Evolutionary conservation across 805 yeast genomes (phyloP), one percentile per base, ranked within the genome.

Genomic region (Yarrowia sp.): DNA sequence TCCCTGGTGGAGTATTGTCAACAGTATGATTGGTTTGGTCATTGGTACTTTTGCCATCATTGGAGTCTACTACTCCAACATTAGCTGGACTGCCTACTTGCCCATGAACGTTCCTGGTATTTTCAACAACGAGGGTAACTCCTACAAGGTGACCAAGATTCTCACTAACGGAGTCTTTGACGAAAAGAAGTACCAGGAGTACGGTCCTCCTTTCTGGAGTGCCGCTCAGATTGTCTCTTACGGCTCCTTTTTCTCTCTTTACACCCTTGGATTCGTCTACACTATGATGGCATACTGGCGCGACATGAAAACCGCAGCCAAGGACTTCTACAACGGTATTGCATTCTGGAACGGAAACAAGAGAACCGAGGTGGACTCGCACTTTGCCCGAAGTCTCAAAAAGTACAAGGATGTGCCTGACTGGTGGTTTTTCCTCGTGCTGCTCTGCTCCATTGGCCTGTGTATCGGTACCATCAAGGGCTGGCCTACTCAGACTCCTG

Each of bases 381-480:
- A 41, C 31, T 68, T 67, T 55, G 51, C 62, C 33, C 28, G 65
- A 36, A 77, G 84, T 70, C 84, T 83, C 84, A 71, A 69, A 45
- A 76, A 74, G 64, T 87, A 87, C 73, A 80, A 80, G 38, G 91
- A 87, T 67, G 90, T 86, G 17, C 95, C 96, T 1, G 88, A 85
- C 68, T 85, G 86, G 86, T 86, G 91, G 90, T 87, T 82, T 39
- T 65, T 83, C 14, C 68, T 77, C 13, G 76, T 86, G 22, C 76
- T 85, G 8, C 68, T 78, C 1, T 74, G 81, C 44, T 74, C 81
- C 74, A 79, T 72, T 18, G 75, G 76, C 0, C 75, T 84, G 32
- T 45, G 36, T 9, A 31, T 45, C 13, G 51, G 36, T 22, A 32
- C 51, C 8, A 71, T 81, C 51, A 71, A 77, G 50, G 75, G 73